These are phyloP conservation scores for Penicillium sp. DNA, from an alignment of 2,329 filamentous ascomycete genomes.

Conservation along the genomic window DNA sequence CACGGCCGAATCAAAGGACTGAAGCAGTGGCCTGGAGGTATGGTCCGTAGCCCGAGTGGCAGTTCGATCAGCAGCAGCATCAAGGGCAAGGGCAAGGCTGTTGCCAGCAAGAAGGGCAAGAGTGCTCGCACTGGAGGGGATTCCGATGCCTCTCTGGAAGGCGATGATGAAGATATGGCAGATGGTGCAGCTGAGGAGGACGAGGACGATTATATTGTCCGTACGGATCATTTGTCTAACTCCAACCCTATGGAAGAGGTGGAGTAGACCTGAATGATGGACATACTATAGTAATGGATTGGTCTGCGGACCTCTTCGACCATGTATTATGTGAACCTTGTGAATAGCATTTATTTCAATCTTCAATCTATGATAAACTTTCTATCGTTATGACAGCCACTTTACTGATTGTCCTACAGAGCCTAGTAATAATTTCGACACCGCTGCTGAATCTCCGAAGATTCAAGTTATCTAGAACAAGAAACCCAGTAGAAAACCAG, in stretches of 20 bases:
- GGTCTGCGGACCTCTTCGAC: too few relatives aligned
- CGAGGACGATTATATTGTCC: slow-evolving; percentile 43
- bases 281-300: background rate
- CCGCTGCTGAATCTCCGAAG: too few relatives aligned
- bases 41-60: slow-evolving; percentile 34
- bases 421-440: too few relatives aligned
- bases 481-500: too few relatives aligned
- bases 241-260: slow-evolving; percentile 26
- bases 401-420: too few relatives aligned
- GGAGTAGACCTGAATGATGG: slow-evolving; percentile 11
- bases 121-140: slow-evolving; percentile 38
- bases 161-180: slow-evolving; percentile 31
- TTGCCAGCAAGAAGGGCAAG: slow-evolving; percentile 41
- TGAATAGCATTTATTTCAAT: background rate
- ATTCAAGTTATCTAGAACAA: too few relatives aligned
- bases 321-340: slow-evolving; percentile 1
- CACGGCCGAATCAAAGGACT: slow-evolving; percentile 37
- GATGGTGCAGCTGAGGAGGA: slow-evolving; percentile 29
- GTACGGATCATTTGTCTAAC: slow-evolving; percentile 41
- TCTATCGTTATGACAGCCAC: too few relatives aligned
- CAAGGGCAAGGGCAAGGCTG: slow-evolving; percentile 34
- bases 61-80: slow-evolving; percentile 32
- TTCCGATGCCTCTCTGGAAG: slow-evolving; percentile 38
- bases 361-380: too few relatives aligned
- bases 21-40: slow-evolving; percentile 32